phyloP scores from a whole-genome alignment of 2,329 filamentous ascomycete genomes.

The Acephala macrosclerotiorum region DNA sequence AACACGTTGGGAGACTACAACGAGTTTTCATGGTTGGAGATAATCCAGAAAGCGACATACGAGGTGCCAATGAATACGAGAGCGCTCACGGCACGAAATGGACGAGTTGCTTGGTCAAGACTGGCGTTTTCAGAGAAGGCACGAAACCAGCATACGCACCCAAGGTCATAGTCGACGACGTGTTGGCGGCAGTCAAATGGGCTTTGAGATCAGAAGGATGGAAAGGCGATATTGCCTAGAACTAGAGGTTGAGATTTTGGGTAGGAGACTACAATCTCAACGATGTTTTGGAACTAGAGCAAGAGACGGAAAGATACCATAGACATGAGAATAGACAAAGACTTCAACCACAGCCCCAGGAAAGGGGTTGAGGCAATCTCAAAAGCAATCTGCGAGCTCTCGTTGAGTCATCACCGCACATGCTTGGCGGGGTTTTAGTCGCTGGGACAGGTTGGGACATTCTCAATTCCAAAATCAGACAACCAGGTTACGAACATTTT shows the following conservation, averaged over 20 bases:
- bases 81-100: conserved; percentile 75
- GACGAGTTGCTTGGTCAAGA: conserved; percentile 79
- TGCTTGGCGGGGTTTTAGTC: too few relatives aligned
- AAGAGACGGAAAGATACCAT: conserved; percentile 6
- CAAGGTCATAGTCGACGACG: conserved; percentile 73
- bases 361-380: background rate
- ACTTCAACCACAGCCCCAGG: background rate
- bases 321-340: background rate
- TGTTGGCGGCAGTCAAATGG: conserved; percentile 79
- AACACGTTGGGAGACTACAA: conserved; percentile 57
- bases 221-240: conserved; percentile 11
- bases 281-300: background rate
- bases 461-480: too few relatives aligned
- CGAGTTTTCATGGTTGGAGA: conserved; percentile 95
- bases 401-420: background rate
- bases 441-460: too few relatives aligned
- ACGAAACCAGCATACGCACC: conserved; percentile 66
- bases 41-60: conserved; percentile 89
- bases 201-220: conserved; percentile 64
- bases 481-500: too few relatives aligned
- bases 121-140: conserved; percentile 74
- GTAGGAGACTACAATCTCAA: background rate
- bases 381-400: background rate
- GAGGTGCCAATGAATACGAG: conserved; percentile 80
- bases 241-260: background rate